These are phyloP conservation scores for Penicillium sclerotigenum DNA, from an alignment of 2,329 filamentous ascomycete genomes.

Conservation along the genomic window DNA sequence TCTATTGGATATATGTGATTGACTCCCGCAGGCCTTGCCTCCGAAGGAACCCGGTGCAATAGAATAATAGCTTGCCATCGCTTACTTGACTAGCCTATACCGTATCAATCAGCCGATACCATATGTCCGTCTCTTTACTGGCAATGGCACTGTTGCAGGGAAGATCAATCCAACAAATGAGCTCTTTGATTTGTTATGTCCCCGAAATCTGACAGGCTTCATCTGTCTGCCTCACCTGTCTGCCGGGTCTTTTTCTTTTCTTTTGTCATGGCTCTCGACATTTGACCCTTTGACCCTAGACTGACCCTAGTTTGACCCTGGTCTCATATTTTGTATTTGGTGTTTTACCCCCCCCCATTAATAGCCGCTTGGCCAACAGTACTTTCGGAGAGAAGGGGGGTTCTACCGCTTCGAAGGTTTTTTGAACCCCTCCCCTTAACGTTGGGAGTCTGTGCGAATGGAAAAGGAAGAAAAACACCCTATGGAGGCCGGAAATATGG, in stretches of 20 bases:
- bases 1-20: constrained; percentile 13
- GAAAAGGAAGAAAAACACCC: not conserved
- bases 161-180: constrained; percentile 11
- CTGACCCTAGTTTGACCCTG: not conserved
- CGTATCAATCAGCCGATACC: constrained; percentile 9
- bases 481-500: not conserved
- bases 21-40: constrained; percentile 13
- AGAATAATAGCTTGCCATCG: constrained; percentile 3
- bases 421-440: not conserved
- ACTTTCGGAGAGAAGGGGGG: not conserved
- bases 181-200: constrained; percentile 5
- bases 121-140: not conserved
- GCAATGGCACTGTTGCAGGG: constrained; percentile 8
- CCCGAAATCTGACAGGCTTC: constrained; percentile 15
- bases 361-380: not conserved
- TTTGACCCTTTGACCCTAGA: constrained; percentile 1
- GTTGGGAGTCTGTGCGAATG: constrained; percentile 4
- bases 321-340: not conserved
- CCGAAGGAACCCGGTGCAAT: constrained; percentile 10
- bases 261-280: not conserved
- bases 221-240: constrained; percentile 6
- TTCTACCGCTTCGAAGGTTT: not conserved
- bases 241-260: not conserved
- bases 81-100: constrained; percentile 12
- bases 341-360: not conserved